These are phyloP conservation scores for Turritis glabra DNA, from an alignment of 345 rosid species.

Conservation along the genomic window DNA sequence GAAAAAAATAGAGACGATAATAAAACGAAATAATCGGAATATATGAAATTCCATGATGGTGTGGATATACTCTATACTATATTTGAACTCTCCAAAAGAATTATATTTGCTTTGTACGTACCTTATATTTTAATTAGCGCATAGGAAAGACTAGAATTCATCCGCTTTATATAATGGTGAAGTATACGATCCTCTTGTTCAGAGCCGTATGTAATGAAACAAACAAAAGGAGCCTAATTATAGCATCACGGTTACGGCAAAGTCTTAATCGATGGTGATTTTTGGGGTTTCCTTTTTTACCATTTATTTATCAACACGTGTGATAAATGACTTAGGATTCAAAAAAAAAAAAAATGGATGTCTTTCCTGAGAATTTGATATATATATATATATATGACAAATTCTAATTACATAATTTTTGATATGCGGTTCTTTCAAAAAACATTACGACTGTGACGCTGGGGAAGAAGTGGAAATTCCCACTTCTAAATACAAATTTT, in stretches of 20 bases:
- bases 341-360: no score
- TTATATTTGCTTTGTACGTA: no score
- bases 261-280: background rate
- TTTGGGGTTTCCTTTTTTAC: background rate
- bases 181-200: background rate
- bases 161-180: background rate
- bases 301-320: background rate
- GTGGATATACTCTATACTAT: background rate
- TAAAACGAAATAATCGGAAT: background rate
- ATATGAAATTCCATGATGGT: background rate
- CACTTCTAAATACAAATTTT: no score
- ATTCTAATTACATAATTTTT: no score
- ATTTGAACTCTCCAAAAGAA: background rate
- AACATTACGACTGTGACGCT: no score
- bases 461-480: no score
- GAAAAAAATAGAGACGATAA: background rate
- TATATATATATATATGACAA: no score
- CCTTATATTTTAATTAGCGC: background rate
- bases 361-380: no score
- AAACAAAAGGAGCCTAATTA: background rate
- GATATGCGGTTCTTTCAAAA: no score
- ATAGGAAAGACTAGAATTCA: background rate
- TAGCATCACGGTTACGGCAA: constrained; percentile 12
- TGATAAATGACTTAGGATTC: background rate
- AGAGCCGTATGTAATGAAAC: background rate